These are phyloP conservation scores for Pichia inconspicua DNA, from an alignment of 1,139 yeast genomes.

Conservation along the genomic window DNA sequence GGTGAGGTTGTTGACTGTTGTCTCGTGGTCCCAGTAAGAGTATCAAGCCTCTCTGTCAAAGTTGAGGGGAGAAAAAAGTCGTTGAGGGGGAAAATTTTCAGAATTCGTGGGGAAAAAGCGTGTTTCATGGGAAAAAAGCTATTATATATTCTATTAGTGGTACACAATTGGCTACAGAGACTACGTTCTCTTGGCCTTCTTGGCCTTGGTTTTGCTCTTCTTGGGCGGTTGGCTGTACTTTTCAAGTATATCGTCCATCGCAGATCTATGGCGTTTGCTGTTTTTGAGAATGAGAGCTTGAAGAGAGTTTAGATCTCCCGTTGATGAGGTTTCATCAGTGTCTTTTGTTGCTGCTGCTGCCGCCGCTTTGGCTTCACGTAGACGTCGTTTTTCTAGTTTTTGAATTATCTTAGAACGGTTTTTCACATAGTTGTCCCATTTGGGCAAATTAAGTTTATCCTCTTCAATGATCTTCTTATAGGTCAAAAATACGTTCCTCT, in stretches of 20 bases:
- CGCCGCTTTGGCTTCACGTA: conserved; percentile 7
- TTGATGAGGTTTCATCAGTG: not conserved
- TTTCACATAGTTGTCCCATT: conserved; percentile 5
- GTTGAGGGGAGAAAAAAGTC: too few species aligned
- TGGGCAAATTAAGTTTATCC: conserved; percentile 6
- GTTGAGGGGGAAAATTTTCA: too few species aligned
- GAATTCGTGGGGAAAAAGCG: not conserved
- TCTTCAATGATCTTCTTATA: conserved; percentile 40
- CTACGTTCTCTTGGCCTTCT: not conserved
- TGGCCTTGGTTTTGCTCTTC: conserved; percentile 1
- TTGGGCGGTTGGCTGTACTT: conserved; percentile 5
- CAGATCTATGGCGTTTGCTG: conserved; percentile 5
- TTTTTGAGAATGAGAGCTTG: conserved; percentile 9
- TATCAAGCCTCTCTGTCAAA: too few species aligned
- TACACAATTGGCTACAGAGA: too few species aligned
- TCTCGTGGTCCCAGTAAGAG: too few species aligned
- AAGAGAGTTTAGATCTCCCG: conserved; percentile 1
- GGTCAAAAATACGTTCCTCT: conserved; percentile 49
- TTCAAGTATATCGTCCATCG: conserved; percentile 8
- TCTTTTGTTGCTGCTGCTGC: not conserved
- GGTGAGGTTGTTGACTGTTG: not conserved
- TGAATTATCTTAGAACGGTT: not conserved
- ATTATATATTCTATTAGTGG: too few species aligned
- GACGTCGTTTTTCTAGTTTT: conserved; percentile 5
- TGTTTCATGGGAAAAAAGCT: too few species aligned